Evolutionary conservation across 805 yeast genomes (phyloP).

Genomic region (Debaryomyces maramus): DNA sequence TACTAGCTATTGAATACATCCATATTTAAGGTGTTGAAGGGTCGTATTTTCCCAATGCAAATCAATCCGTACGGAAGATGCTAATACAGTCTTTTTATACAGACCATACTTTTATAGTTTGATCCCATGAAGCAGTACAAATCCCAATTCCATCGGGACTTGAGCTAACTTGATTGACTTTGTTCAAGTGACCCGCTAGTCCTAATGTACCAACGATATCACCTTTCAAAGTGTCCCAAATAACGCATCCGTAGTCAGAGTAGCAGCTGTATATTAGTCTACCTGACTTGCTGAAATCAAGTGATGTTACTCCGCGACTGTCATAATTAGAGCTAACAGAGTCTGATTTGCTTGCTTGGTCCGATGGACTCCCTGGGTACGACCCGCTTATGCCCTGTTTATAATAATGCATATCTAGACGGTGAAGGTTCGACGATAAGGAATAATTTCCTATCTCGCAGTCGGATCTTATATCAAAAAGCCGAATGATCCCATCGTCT

Average conservation of each 20-base stretch:
- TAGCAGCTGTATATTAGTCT: slow-evolving; percentile 73
- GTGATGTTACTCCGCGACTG: slow-evolving; percentile 66
- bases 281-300: slow-evolving; percentile 75
- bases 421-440: slow-evolving; percentile 10
- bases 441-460: slow-evolving; percentile 59
- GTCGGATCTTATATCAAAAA: slow-evolving; percentile 78
- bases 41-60: no score
- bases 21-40: no score
- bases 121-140: slow-evolving; percentile 81
- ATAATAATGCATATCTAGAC: not conserved
- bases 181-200: slow-evolving; percentile 47
- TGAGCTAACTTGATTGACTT: slow-evolving; percentile 61
- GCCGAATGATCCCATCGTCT: slow-evolving; percentile 71
- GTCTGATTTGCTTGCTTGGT: slow-evolving; percentile 11
- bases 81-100: slow-evolving; percentile 18
- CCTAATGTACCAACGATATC: slow-evolving; percentile 64
- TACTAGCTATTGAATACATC: no score
- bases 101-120: slow-evolving; percentile 68
- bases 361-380: slow-evolving; percentile 7
- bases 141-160: slow-evolving; percentile 77
- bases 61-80: no score
- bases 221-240: slow-evolving; percentile 75
- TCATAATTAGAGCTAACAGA: slow-evolving; percentile 39
- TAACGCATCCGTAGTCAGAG: slow-evolving; percentile 69
- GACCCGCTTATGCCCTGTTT: not conserved